A percentile compares a stretch with the other conserved stretches of the same genome.
Evolutionary conservation across 495 filamentous ascomycete species (phyloP).

Genomic region (Tuber magnatum): DNA sequence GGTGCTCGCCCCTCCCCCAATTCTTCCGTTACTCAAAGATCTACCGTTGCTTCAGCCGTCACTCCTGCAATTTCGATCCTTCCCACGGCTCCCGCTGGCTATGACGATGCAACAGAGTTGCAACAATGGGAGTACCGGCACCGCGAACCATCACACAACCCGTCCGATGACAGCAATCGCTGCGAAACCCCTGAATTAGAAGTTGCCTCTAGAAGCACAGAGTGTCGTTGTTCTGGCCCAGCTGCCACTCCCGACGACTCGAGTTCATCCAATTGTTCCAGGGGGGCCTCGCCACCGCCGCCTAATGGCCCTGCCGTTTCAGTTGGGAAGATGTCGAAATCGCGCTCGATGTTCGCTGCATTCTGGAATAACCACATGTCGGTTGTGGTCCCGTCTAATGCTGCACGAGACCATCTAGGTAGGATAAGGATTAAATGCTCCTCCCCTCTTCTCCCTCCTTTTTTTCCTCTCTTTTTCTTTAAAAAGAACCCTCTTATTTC

Average conservation of each 20-base stretch:
- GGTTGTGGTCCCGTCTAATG: conserved; percentile 45
- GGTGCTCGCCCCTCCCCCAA: neutral
- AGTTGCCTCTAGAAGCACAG: neutral
- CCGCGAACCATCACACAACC: neutral
- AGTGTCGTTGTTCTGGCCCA: neutral
- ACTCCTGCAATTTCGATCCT: no score
- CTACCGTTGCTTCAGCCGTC: neutral
- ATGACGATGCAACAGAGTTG: neutral
- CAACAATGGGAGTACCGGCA: neutral
- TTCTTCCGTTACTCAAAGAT: neutral
- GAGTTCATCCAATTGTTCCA: neutral
- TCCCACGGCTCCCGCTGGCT: neutral
- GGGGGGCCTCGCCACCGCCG: neutral
- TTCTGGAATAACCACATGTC: conserved; percentile 48
- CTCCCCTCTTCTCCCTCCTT: conserved; percentile 15
- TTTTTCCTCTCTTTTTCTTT: conserved; percentile 8
- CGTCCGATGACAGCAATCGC: neutral
- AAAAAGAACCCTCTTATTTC: neutral
- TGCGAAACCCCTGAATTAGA: neutral
- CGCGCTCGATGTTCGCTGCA: conserved; percentile 24
- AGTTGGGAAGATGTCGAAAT: neutral
- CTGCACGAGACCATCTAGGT: conserved; percentile 53
- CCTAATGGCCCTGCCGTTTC: neutral
- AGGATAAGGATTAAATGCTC: conserved; percentile 42
- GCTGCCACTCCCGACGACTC: neutral